phyloP scores from a whole-genome alignment of 495 filamentous ascomycete species.

The Neurospora sp. region DNA sequence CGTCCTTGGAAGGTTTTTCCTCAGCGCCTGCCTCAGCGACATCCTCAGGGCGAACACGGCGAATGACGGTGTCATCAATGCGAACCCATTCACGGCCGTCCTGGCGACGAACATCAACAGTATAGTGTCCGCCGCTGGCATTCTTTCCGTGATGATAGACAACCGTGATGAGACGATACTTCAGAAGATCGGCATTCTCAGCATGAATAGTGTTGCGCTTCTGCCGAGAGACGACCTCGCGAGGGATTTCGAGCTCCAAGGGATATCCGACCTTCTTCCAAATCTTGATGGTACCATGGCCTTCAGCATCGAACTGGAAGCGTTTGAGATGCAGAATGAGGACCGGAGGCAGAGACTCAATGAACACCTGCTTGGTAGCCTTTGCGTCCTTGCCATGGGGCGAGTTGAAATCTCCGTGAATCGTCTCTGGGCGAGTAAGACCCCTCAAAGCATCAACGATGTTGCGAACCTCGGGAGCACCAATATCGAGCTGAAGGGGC shows the following conservation, averaged over 20 bases:
- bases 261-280: conserved; percentile 98
- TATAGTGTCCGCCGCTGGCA: conserved; percentile 92
- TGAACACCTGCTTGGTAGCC: conserved; percentile 88
- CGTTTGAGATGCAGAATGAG: conserved; percentile 93
- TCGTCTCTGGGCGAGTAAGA: conserved; percentile 69
- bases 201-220: conserved; percentile 54
- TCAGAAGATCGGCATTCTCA: conserved; percentile 54
- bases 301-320: conserved; percentile 88
- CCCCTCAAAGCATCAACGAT: conserved; percentile 86
- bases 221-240: conserved; percentile 75
- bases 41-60: conserved; percentile 76
- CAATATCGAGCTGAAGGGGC: conserved; percentile 90
- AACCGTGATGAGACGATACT: conserved; percentile 79
- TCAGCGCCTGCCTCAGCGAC: conserved; percentile 80
- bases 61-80: conserved; percentile 86
- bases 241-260: conserved; percentile 85
- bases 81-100: conserved; percentile 92
- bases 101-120: conserved; percentile 88
- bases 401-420: conserved; percentile 82
- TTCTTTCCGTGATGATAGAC: conserved; percentile 98
- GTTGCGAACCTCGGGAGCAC: conserved; percentile 69
- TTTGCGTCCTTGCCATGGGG: conserved; percentile 64
- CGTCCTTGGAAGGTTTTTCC: conserved; percentile 60
- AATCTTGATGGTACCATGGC: conserved; percentile 83
- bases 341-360: conserved; percentile 85